phyloP scores from a whole-genome alignment of 768 basidiomycete genomes.

The Mycena belliarum region DNA sequence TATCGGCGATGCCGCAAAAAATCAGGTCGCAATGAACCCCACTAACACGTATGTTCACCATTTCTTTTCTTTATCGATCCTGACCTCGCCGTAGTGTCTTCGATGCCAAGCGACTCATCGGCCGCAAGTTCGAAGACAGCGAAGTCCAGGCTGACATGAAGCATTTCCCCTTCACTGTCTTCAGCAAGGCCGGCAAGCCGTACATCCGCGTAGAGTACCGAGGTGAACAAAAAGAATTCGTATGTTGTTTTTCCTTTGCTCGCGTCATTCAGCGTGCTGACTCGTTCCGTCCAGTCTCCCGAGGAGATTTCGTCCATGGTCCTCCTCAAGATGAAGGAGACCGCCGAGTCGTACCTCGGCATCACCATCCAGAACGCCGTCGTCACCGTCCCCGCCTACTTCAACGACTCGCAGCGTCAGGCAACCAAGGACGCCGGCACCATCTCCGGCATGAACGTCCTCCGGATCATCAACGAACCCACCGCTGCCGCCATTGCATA shows the following conservation, averaged over 20 bases:
- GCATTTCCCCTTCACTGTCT: constrained; percentile 94
- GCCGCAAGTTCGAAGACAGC: constrained; percentile 68
- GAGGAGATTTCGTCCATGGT: constrained; percentile 99
- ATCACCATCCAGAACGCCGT: constrained; percentile 84
- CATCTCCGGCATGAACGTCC: constrained; percentile 92
- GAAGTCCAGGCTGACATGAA: constrained; percentile 79
- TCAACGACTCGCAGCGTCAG: constrained; percentile 98
- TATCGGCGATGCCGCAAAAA: constrained; percentile 99
- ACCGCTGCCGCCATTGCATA: constrained; percentile 98
- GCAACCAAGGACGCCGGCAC: constrained; percentile 98
- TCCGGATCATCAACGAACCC: constrained; percentile 99
- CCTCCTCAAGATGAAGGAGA: constrained; percentile 97
- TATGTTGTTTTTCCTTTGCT: constrained; percentile 38
- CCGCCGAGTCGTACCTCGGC: constrained; percentile 94
- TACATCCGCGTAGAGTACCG: constrained; percentile 90
- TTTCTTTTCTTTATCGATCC: constrained; percentile 18
- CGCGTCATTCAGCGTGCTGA: constrained; percentile 20
- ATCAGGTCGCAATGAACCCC: constrained; percentile 98
- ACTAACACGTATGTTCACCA: constrained; percentile 26
- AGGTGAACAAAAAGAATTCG: constrained; percentile 92
- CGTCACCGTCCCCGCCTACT: constrained; percentile 96
- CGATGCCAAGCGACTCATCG: constrained; percentile 24
- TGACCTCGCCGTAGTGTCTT: constrained; percentile 13
- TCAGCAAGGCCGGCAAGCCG: constrained; percentile 87
- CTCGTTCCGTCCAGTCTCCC: constrained; percentile 60